These are phyloP conservation scores for Leptodontidium sp. DNA, from an alignment of 2,329 filamentous ascomycete genomes.

Conservation along the genomic window DNA sequence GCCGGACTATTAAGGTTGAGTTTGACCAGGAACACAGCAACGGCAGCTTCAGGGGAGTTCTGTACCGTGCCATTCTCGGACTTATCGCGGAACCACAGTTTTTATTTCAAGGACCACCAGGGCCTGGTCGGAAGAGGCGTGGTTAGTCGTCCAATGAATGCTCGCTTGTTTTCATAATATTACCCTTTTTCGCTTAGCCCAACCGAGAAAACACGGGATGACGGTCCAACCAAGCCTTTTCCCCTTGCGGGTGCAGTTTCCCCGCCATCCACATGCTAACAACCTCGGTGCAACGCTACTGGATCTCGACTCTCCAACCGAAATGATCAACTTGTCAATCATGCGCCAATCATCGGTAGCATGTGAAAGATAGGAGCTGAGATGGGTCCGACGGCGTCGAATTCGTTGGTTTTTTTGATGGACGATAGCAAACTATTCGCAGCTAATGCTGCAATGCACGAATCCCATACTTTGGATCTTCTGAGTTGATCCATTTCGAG, in stretches of 20 bases:
- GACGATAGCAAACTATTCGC: neutral
- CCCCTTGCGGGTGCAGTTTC: conserved; percentile 9
- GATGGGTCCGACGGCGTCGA: neutral
- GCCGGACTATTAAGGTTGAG: too few relatives aligned
- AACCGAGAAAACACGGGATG: neutral
- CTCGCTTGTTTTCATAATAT: neutral
- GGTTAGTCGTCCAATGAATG: neutral
- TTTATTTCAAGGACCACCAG: neutral
- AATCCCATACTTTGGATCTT: neutral
- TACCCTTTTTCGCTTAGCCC: conserved; percentile 11
- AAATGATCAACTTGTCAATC: neutral
- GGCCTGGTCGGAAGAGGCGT: neutral
- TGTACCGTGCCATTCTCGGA: neutral
- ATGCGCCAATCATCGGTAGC: neutral
- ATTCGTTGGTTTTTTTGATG: neutral
- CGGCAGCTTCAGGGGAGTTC: too few relatives aligned
- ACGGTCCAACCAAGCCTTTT: neutral
- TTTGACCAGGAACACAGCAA: too few relatives aligned
- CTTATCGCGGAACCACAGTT: neutral
- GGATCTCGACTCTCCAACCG: neutral
- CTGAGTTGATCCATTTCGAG: neutral
- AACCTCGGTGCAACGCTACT: conserved; percentile 12
- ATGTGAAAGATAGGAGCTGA: conserved; percentile 11
- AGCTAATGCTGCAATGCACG: neutral
- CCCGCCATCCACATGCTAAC: conserved; percentile 9